Conservation (phyloP, 768 basidiomycete genomes). For the Gautieria morchelliformis region DNA sequence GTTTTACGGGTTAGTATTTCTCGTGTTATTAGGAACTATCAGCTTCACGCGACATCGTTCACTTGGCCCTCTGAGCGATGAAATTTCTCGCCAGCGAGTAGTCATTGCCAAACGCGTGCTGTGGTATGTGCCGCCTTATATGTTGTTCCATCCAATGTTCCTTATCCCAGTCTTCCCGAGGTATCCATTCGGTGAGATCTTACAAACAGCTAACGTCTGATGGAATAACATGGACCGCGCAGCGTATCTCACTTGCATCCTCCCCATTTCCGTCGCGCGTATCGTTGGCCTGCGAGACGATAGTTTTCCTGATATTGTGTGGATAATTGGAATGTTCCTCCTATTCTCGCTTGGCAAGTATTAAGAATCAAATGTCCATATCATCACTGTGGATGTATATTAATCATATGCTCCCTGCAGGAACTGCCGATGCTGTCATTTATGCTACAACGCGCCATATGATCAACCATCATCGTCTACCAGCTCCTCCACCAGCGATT, state of each 20-base stretch:
- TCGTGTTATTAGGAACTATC: not conserved
- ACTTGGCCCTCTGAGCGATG: not conserved
- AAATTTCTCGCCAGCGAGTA: not conserved
- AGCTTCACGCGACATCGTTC: not conserved
- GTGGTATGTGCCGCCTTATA: not conserved
- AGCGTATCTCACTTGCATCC: slow-evolving; percentile 1
- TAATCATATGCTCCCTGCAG: not conserved
- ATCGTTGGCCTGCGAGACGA: not conserved
- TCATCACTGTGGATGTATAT: not conserved
- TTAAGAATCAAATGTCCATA: not conserved
- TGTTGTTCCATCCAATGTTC: not conserved
- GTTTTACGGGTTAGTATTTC: slow-evolving; percentile 1
- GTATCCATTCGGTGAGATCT: slow-evolving; percentile 1
- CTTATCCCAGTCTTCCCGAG: not conserved
- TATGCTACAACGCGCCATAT: not conserved
- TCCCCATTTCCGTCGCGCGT: slow-evolving; percentile 4
- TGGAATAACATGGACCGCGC: not conserved
- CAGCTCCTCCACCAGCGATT: too few relatives aligned
- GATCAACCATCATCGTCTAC: not conserved
- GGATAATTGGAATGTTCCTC: slow-evolving; percentile 3
- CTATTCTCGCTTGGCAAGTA: slow-evolving; percentile 4
- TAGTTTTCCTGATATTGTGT: not conserved
- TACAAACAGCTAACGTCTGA: too few relatives aligned
- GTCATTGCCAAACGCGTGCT: slow-evolving; percentile 4
- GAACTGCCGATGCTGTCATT: slow-evolving; percentile 2